Base-by-base conservation (phyloP, 495 filamentous ascomycete genomes). In the Daldinia grandis region DNA sequence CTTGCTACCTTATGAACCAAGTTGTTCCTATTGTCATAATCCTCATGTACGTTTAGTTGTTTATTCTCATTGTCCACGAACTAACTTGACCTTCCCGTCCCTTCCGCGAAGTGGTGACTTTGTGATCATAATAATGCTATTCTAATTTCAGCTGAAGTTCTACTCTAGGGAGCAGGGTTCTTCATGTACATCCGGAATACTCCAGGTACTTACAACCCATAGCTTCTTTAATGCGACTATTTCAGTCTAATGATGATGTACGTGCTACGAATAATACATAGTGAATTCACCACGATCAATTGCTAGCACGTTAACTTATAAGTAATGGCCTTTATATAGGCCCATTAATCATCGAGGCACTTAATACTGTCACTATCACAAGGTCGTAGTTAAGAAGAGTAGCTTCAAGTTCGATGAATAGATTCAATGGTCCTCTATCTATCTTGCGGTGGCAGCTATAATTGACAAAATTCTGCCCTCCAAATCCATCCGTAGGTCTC, bases 391-490 rank as follows among this genome's bases (percentile, higher is more conserved):
- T 12, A 19, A 24, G 4, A 59, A 17, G 25, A 47, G 44, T 47
- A 42, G 42, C 24, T 47, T 47, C 38, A 5, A 24, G 8, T 74
- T 67, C 60, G 59, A 74, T 73, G 74, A 74, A 79, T 81, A 81
- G 79, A 81, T 79, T 80, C 79, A 79, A 78, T 58, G 61, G 79
- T 77, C 79, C 24, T 81, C 79, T 80, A 81, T 69, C 69, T 72
- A 70, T 64, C 31, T 2, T 64, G 71, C 57, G 67, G 68, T 64
- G 68, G 64, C 60, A 74, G 68, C 63, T 64, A 74, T 68, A 64
- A 21, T 68, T 74, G 54, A 64, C 50, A 30, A 33, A 42, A 35
- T 44, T 64, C 64, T 69, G 58, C 55, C 65, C 62, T 49, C 70
- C 55, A 37, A 56, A 59, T 62, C 61, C 57, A 65, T 53, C 53